Evolutionary conservation across 331 rosid genomes (phyloP).

Genomic region (Ulmus americana): DNA sequence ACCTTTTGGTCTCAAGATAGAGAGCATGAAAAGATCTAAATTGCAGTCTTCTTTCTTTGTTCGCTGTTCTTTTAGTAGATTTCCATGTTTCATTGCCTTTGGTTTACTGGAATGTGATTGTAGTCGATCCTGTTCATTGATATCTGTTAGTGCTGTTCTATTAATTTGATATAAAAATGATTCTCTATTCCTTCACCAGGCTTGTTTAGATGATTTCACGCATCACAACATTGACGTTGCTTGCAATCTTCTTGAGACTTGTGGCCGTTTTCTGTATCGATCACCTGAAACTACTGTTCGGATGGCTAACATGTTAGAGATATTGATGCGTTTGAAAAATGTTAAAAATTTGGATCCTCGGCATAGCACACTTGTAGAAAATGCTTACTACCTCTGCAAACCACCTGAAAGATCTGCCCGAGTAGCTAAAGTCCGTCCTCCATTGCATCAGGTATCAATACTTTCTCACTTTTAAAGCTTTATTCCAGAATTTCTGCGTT

Average conservation of each 20-base stretch:
- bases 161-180: neutral
- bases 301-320: slow-evolving; percentile 97
- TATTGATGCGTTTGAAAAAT: slow-evolving; percentile 95
- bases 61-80: slow-evolving; percentile 1
- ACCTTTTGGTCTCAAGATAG: slow-evolving; percentile 5
- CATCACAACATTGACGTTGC: slow-evolving; percentile 99
- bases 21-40: neutral
- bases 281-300: slow-evolving; percentile 92
- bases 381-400: slow-evolving; percentile 96
- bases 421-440: slow-evolving; percentile 90
- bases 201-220: slow-evolving; percentile 94
- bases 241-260: slow-evolving; percentile 94
- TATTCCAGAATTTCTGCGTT: neutral
- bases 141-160: slow-evolving; percentile 4
- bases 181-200: slow-evolving; percentile 47
- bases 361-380: slow-evolving; percentile 95
- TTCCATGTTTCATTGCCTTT: neutral
- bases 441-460: slow-evolving; percentile 79
- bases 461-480: slow-evolving; percentile 4
- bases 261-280: slow-evolving; percentile 95
- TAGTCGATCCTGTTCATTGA: slow-evolving; percentile 4
- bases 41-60: slow-evolving; percentile 2
- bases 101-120: neutral
- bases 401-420: slow-evolving; percentile 99
- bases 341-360: slow-evolving; percentile 98